Evolutionary conservation across 2,329 filamentous ascomycete species (phyloP), one percentile per base, ranked within the genome.

Genomic region (Aspergillus sp.): DNA sequence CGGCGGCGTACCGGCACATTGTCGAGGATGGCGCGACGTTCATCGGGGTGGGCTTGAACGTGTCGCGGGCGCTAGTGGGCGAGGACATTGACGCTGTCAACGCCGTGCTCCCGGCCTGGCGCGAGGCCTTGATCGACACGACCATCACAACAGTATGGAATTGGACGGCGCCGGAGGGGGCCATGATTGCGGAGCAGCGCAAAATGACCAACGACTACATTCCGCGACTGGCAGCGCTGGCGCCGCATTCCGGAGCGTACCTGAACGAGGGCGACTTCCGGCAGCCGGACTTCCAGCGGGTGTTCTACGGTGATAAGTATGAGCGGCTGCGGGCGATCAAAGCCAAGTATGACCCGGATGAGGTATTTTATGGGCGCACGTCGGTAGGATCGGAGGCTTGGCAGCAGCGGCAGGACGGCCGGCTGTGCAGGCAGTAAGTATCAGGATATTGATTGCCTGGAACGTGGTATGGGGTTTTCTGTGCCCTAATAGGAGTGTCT

Each of bases 301-400:
- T 51, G 12, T 57, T 57, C 47, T 58, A 50, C 49, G 57, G 51
- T 49, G 47, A 35, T 43, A 58, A 56, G 28, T 58, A 59, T 42
- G 32, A 32, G 3, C 47, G 53, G 1, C 41, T 59, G 8, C 45
- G 42, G 5, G n/a, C 30, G 3, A 47, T 60, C 6, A 60, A 60
- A 28, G 44, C 47, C 12, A 43, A 42, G 36, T 48, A 53, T 33
- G 54, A 58, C 33, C 57, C 54, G 0, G 7, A 48, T 7, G 48
- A 46, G 4, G 29, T 58, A 0, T 51, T 57, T 9, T 53, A 57
- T 51, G 57, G 52, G 39, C 55, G 50, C 9, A 52, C 55, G 2
- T 61, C 58, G 12, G 61, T 64, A 4, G 61, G 60, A 8, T 58
- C 57, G 47, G 57, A 56, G 35, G 38, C 53, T 27, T 62, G 57